Evolutionary conservation across 176 grass and related monocot species (phyloP).

Genomic region (Lolium multiflorum): DNA sequence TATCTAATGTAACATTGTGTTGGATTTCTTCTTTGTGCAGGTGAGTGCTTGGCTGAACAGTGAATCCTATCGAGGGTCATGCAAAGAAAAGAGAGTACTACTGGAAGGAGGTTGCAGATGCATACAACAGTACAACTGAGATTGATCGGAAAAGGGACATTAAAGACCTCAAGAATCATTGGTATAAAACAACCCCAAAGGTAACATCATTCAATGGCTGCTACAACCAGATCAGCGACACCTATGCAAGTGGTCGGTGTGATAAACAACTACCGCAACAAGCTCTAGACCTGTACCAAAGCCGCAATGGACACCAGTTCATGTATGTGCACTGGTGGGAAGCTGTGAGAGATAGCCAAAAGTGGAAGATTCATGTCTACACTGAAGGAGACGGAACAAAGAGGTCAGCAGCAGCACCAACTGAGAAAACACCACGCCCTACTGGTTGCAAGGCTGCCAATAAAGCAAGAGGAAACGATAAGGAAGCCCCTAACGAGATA

Average conservation of each 20-base stretch:
- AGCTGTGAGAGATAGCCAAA: not conserved
- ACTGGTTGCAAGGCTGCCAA: not conserved
- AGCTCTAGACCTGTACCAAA: not conserved
- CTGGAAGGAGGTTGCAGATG: not conserved
- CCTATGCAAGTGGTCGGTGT: not conserved
- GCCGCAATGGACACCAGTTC: not conserved
- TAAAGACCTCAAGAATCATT: not conserved
- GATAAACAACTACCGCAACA: not conserved
- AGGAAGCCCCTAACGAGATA: not conserved
- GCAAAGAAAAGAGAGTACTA: not conserved
- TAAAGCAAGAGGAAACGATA: not conserved
- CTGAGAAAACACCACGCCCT: not conserved
- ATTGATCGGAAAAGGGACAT: not conserved
- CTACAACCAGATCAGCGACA: not conserved
- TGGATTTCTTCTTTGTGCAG: not conserved
- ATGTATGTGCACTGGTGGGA: not conserved
- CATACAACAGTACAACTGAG: not conserved
- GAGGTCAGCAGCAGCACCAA: not conserved
- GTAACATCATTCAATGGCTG: slow-evolving; percentile 10
- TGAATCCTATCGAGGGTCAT: not conserved
- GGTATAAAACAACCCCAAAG: not conserved
- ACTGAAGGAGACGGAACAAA: not conserved
- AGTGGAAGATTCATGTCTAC: slow-evolving; percentile 11
- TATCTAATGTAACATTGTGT: not conserved
- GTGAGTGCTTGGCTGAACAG: not conserved